phyloP scores from a whole-genome alignment of 2,329 filamentous ascomycete species.

The Ophiostoma novo-ulmi region DNA sequence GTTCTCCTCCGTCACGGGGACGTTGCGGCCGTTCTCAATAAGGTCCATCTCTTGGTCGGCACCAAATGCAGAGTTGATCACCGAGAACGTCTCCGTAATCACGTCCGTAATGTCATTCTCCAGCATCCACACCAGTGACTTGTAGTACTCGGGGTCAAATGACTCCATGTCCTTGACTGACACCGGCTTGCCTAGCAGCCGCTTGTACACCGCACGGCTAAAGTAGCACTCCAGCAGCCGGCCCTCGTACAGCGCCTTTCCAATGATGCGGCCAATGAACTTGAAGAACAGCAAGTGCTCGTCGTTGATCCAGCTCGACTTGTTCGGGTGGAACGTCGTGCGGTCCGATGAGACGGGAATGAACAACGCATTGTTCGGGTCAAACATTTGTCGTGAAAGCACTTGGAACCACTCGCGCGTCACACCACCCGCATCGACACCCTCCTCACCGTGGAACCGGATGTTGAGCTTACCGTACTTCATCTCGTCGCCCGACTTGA shows the following conservation, averaged over 20 bases:
- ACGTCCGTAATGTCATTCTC: slow-evolving; percentile 98
- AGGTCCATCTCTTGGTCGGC: slow-evolving; percentile 83
- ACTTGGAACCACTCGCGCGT: slow-evolving; percentile 99
- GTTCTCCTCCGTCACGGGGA: slow-evolving; percentile 93
- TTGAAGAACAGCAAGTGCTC: slow-evolving; percentile 99
- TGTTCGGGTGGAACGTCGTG: slow-evolving; percentile 98
- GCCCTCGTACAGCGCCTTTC: slow-evolving; percentile 94
- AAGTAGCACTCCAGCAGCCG: slow-evolving; percentile 97
- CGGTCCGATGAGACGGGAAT: slow-evolving; percentile 94
- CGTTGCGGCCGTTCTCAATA: slow-evolving; percentile 79
- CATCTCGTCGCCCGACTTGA: slow-evolving; percentile 94
- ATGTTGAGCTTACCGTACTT: slow-evolving; percentile 99
- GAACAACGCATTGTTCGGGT: slow-evolving; percentile 94
- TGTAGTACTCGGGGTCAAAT: slow-evolving; percentile 97
- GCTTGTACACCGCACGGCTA: slow-evolving; percentile 96
- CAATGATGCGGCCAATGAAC: slow-evolving; percentile 97
- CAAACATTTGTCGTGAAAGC: slow-evolving; percentile 96
- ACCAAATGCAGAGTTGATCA: slow-evolving; percentile 91
- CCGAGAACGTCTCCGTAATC: slow-evolving; percentile 91
- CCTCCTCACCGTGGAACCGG: slow-evolving; percentile 93
- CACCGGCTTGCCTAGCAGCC: slow-evolving; percentile 88
- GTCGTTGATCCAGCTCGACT: slow-evolving; percentile 85
- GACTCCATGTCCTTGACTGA: slow-evolving; percentile 99
- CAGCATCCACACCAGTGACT: slow-evolving; percentile 96
- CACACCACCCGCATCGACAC: slow-evolving; percentile 94